Conservation (phyloP, 768 basidiomycete genomes). For the Antrodiella citrinella region DNA sequence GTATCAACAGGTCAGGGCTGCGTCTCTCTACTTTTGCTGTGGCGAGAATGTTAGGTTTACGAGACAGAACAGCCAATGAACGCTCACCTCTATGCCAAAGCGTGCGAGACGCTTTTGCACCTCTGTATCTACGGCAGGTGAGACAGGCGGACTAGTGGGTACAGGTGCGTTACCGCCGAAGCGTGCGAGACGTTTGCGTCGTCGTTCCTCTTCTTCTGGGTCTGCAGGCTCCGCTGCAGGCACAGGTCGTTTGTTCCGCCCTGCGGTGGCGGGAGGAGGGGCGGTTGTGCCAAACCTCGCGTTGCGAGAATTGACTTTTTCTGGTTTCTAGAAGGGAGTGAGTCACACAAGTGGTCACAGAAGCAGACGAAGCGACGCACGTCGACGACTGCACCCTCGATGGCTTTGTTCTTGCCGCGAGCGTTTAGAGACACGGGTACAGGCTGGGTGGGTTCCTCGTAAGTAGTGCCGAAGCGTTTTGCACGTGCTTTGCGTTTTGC, state of each 20-base stretch:
- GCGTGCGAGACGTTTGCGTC: constrained; percentile 57
- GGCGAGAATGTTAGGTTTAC: no score
- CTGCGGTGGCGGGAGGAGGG: constrained; percentile 3
- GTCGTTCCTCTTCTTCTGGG: constrained; percentile 47
- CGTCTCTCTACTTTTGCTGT: no score
- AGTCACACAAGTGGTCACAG: no score
- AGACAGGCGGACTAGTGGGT: no score
- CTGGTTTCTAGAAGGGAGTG: constrained; percentile 32
- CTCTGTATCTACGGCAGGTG: no score
- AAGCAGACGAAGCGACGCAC: constrained; percentile 6
- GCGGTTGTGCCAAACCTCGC: constrained; percentile 42
- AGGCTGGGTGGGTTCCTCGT: constrained; percentile 36
- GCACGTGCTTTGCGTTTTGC: constrained; percentile 56
- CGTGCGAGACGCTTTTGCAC: no score
- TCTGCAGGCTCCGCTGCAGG: constrained; percentile 37
- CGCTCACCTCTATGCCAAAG: no score
- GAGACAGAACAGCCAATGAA: no score
- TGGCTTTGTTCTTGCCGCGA: constrained; percentile 13
- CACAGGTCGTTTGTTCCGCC: constrained; percentile 23
- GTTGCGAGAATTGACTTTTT: constrained; percentile 44
- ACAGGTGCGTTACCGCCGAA: no score
- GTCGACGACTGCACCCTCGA: constrained; percentile 5
- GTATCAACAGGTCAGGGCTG: no score
- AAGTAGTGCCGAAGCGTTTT: constrained; percentile 62
- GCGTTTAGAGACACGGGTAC: no score